Conservation (phyloP, 176 grass and related monocot species). For the Rhipidocladum racemiflorum region DNA sequence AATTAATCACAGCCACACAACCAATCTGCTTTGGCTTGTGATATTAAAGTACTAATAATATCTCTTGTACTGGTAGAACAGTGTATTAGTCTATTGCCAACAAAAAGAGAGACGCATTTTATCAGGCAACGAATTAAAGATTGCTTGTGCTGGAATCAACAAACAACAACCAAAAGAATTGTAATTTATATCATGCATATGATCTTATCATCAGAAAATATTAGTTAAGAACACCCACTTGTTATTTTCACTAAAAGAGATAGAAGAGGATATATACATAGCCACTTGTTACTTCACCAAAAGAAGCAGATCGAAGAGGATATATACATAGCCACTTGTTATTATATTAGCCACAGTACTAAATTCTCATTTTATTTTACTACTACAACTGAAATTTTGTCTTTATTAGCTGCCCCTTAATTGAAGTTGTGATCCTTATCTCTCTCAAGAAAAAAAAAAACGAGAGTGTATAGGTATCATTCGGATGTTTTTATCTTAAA, state of each 20-base stretch:
- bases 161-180: conserved; percentile 28
- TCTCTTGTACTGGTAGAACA: background rate
- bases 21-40: background rate
- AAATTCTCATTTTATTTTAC: conserved; percentile 8
- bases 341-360: too few species aligned
- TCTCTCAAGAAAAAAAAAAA: background rate
- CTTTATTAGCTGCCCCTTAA: background rate
- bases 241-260: background rate
- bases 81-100: conserved; percentile 1
- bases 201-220: conserved; percentile 7
- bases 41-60: background rate
- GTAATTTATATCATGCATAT: conserved; percentile 5
- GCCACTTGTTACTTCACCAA: background rate
- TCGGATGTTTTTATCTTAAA: too few species aligned
- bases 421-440: background rate
- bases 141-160: conserved; percentile 28
- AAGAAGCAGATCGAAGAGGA: background rate
- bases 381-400: background rate
- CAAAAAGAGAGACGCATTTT: conserved; percentile 36
- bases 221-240: conserved; percentile 24
- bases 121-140: conserved; percentile 36
- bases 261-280: background rate
- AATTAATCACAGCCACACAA: background rate
- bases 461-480: too few species aligned
- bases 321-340: conserved; percentile 16